Evolutionary conservation across 805 yeast genomes (phyloP).

Genomic region (Starmerella davenportii): DNA sequence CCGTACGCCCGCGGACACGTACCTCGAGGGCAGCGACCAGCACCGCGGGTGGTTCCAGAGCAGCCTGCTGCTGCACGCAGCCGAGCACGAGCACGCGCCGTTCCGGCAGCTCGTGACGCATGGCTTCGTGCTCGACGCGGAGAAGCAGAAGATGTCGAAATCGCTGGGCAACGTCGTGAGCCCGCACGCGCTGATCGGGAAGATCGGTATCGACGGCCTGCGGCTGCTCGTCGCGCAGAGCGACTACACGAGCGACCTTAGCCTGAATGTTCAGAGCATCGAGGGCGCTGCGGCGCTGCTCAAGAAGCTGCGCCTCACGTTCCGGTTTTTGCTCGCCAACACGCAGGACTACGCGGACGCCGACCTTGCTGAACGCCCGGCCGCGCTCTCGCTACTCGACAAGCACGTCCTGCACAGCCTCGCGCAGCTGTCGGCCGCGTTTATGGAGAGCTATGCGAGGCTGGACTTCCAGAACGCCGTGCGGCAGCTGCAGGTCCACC

Average conservation of each 20-base stretch:
- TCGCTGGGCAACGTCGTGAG: slow-evolving; percentile 67
- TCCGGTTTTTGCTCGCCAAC: slow-evolving; percentile 68
- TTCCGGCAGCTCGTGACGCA: slow-evolving; percentile 68
- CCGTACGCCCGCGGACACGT: slow-evolving; percentile 38
- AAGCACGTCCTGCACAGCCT: slow-evolving; percentile 42
- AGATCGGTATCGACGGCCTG: slow-evolving; percentile 77
- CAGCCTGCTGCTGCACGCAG: slow-evolving; percentile 62
- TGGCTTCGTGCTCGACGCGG: slow-evolving; percentile 78
- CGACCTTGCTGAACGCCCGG: background rate
- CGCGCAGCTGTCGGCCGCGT: slow-evolving; percentile 28
- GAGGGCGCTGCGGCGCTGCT: slow-evolving; percentile 61
- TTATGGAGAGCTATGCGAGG: slow-evolving; percentile 31
- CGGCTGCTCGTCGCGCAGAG: slow-evolving; percentile 81
- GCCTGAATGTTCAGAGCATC: slow-evolving; percentile 52
- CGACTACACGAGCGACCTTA: slow-evolving; percentile 67
- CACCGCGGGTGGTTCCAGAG: slow-evolving; percentile 99
- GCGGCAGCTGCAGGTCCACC: slow-evolving; percentile 47
- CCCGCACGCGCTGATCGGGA: slow-evolving; percentile 44
- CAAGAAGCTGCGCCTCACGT: slow-evolving; percentile 67
- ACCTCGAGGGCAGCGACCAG: slow-evolving; percentile 93
- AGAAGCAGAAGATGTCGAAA: slow-evolving; percentile 84
- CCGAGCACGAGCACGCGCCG: slow-evolving; percentile 38
- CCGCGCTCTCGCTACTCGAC: slow-evolving; percentile 28
- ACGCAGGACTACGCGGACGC: slow-evolving; percentile 27
- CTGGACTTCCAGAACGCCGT: slow-evolving; percentile 57